Percentiles rank a stretch among this genome's conserved stretches.
These are phyloP conservation scores for Balansia obtecta DNA, from an alignment of 2,329 filamentous ascomycete genomes.

Conservation along the genomic window DNA sequence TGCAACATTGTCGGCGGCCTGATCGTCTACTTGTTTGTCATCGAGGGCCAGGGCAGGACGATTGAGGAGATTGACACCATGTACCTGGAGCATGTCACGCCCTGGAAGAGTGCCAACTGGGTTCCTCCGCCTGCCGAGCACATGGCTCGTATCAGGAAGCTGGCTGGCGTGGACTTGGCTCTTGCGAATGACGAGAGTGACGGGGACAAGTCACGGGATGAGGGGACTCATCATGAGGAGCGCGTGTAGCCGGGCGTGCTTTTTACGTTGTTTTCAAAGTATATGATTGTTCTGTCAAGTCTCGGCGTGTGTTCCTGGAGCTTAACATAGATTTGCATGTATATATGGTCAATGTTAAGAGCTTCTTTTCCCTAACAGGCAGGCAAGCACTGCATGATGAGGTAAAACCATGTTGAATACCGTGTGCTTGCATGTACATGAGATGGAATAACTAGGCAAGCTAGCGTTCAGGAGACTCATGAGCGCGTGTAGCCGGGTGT, in stretches of 20 bases:
- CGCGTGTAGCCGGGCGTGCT: not conserved
- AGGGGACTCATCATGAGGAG: not conserved
- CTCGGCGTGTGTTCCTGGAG: not conserved
- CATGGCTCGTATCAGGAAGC: conserved; percentile 27
- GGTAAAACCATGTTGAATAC: too few species aligned
- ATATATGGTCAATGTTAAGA: too few species aligned
- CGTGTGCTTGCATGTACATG: too few species aligned
- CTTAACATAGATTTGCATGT: not conserved
- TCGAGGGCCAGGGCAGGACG: conserved; percentile 59
- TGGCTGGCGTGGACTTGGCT: conserved; percentile 26
- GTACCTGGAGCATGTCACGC: conserved; percentile 54
- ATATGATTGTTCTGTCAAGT: not conserved
- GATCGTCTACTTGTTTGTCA: conserved; percentile 66
- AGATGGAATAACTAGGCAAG: too few species aligned
- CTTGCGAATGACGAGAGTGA: conserved; percentile 3
- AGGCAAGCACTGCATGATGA: too few species aligned
- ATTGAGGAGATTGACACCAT: conserved; percentile 73
- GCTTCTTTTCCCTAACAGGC: too few species aligned
- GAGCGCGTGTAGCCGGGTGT: too few species aligned
- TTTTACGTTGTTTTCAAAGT: too few species aligned
- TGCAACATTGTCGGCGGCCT: conserved; percentile 53
- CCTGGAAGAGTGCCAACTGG: conserved; percentile 50
- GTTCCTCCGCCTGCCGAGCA: conserved; percentile 29
- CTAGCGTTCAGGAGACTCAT: too few species aligned
- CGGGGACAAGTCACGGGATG: not conserved